Base-by-base conservation (phyloP, 2,329 filamentous ascomycete genomes). In the Monilinia laxa region DNA sequence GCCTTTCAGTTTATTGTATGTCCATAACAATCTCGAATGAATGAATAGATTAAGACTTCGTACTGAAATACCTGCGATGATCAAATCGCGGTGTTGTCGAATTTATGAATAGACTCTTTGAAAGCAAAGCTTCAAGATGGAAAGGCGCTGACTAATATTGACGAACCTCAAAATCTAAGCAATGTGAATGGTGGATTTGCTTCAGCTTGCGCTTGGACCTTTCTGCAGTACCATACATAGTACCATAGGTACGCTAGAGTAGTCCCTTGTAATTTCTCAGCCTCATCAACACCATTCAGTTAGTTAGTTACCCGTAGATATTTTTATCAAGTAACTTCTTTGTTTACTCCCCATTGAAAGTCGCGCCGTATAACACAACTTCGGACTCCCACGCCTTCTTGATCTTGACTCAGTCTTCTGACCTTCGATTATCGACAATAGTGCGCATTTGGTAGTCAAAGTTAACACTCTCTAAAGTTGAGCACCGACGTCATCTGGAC, bases 41-140 rank as follows among this genome's bases (percentile, higher is more conserved):
- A 20, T 38, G 45, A 51, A 51, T 38, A 40, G 4, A 51, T 40
- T 40, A 25, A 25, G 45, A n/a, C 16, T 38, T 35, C 28, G 58
- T 25, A 25, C 25, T n/a, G 45, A 40, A 49, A 40, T 59, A 53
- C 63, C 63, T 60, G 40, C 63, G 63, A 65, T 51, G 63, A 35
- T 65, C 42, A 31, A 65, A 64, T 65, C 63, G 55, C 45, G 63
- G 63, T 65, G 23, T 65, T 65, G 25, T 47, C 49, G 25, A 49
- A 52, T 60, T 60, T 40, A 25, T 59, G 63, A 53, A 65, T 65
- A 60, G 63, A 58, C 20, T 60, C 63, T 45, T 65, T 60, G 63
- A 65, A 56, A 59, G 57, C 40, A n/a, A 42, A 16, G 12, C 40
- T 65, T 65, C 40, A 65, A 42, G 23, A 54, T n/a, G 60, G 12